A percentile compares a stretch with the other conserved stretches of the same genome.
phyloP scores from a whole-genome alignment of 1,139 yeast genomes.

The Candida neerlandica region DNA sequence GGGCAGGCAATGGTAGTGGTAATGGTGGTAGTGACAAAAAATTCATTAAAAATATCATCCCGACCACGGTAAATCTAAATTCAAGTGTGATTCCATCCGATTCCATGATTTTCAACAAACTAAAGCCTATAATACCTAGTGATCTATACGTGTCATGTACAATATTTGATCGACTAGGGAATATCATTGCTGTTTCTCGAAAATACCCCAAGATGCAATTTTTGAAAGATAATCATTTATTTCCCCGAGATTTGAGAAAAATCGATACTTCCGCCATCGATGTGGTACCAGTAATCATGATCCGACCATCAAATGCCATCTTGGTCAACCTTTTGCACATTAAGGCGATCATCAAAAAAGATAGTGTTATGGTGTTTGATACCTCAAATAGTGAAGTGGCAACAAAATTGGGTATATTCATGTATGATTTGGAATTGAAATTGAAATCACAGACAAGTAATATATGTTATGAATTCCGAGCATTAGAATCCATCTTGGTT shows the following conservation, averaged over 20 bases:
- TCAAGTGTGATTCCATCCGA: constrained; percentile 3
- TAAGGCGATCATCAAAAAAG: constrained; percentile 81
- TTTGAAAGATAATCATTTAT: constrained; percentile 69
- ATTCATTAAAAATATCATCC: neutral
- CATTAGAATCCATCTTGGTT: constrained; percentile 83
- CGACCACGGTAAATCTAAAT: neutral
- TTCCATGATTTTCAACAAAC: constrained; percentile 24
- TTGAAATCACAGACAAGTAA: constrained; percentile 46
- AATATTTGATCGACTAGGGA: constrained; percentile 73
- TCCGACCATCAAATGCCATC: constrained; percentile 72
- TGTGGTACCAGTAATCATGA: constrained; percentile 84
- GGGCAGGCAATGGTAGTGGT: neutral
- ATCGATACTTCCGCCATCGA: constrained; percentile 89
- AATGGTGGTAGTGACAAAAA: neutral
- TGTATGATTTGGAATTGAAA: constrained; percentile 85
- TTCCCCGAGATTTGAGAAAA: constrained; percentile 82
- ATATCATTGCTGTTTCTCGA: constrained; percentile 71
- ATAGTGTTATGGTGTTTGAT: constrained; percentile 82
- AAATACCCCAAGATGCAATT: constrained; percentile 78
- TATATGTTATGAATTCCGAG: constrained; percentile 77
- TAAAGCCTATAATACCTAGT: constrained; percentile 62
- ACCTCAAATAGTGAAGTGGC: constrained; percentile 57
- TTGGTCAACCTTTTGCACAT: constrained; percentile 81
- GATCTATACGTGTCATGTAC: constrained; percentile 66
- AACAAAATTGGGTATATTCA: constrained; percentile 71